Conservation (phyloP, 2,329 filamentous ascomycete genomes). For the Mollisia scopiformis region DNA sequence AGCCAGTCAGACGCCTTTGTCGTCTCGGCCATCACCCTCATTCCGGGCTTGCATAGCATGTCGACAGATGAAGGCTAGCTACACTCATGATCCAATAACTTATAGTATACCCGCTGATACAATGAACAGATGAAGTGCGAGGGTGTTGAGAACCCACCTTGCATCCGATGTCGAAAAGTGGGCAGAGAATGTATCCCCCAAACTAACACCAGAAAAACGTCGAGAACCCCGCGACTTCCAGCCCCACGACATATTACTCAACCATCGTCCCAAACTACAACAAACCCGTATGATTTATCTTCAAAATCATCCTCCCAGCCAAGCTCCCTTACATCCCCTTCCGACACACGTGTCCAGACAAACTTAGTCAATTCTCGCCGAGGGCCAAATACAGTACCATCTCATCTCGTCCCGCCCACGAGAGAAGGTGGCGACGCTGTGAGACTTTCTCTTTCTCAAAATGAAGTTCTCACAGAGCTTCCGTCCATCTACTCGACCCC, state of each 20-base stretch:
- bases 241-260: neutral
- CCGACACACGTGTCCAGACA: neutral
- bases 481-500: slow-evolving; percentile 20
- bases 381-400: neutral
- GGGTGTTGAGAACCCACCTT: slow-evolving; percentile 10
- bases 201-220: neutral
- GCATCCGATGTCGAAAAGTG: slow-evolving; percentile 12
- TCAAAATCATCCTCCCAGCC: neutral
- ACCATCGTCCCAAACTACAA: neutral
- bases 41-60: slow-evolving; percentile 15
- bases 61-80: slow-evolving; percentile 17
- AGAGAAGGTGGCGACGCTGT: neutral
- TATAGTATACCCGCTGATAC: neutral
- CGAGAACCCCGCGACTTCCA: neutral
- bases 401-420: neutral
- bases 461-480: neutral
- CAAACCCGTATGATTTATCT: neutral
- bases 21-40: neutral
- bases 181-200: slow-evolving; percentile 13
- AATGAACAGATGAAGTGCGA: slow-evolving; percentile 18
- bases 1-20: neutral
- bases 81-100: too few species aligned
- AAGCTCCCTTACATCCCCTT: neutral
- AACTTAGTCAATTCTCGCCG: neutral
- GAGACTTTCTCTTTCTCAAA: neutral